Percentiles rank a stretch among this genome's conserved stretches.
Evolutionary conservation across 129 eudicot genomes (phyloP).

Genomic region (Ambrosia trifida): DNA sequence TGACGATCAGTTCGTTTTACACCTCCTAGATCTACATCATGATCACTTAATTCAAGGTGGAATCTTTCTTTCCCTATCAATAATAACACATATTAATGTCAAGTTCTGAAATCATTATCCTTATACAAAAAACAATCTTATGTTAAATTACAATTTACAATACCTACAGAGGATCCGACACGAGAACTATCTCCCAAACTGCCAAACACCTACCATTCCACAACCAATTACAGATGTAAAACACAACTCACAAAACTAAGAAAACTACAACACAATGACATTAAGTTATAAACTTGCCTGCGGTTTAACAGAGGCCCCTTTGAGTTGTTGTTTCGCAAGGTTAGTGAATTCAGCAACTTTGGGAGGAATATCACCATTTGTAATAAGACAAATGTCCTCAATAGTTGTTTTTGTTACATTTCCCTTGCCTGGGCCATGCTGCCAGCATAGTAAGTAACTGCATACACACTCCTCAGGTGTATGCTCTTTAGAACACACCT

Average conservation of each 20-base stretch:
- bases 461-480: constrained; percentile 51
- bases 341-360: constrained; percentile 38
- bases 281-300: constrained; percentile 42
- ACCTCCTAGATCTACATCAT: constrained; percentile 62
- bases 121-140: not conserved
- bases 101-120: not conserved
- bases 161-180: constrained; percentile 38
- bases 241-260: not conserved
- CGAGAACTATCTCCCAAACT: constrained; percentile 15
- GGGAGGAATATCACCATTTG: constrained; percentile 30
- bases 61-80: constrained; percentile 30
- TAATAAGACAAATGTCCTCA: constrained; percentile 41
- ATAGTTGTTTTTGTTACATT: constrained; percentile 39
- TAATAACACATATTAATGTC: not conserved
- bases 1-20: constrained; percentile 19
- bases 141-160: constrained; percentile 14
- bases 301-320: constrained; percentile 10
- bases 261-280: not conserved
- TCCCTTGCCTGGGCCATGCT: constrained; percentile 62
- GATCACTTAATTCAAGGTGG: constrained; percentile 14
- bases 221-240: not conserved
- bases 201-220: constrained; percentile 34
- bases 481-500: constrained; percentile 61
- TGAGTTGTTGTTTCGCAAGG: constrained; percentile 44
- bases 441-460: constrained; percentile 61